Conservation (phyloP, 1,139 yeast species). For the Casaregolazyma suthepensis region DNA sequence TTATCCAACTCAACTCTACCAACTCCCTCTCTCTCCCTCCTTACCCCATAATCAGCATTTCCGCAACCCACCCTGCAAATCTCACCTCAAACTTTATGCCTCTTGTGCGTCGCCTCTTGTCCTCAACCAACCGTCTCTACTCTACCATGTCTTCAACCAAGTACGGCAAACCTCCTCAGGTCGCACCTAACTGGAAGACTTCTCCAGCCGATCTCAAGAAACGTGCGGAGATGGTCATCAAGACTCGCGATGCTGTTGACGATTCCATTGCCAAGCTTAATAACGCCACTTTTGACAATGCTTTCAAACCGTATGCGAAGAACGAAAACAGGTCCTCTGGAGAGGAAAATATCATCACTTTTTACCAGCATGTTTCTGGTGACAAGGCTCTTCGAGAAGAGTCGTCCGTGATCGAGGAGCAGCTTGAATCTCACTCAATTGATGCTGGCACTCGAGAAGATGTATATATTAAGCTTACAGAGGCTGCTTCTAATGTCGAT, state of each 20-base stretch:
- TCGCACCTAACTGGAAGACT: slow-evolving; percentile 57
- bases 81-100: not conserved
- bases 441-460: slow-evolving; percentile 65
- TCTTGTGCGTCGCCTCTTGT: not conserved
- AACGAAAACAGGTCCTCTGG: slow-evolving; percentile 45
- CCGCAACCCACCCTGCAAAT: not conserved
- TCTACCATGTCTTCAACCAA: slow-evolving; percentile 8
- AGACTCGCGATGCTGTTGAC: slow-evolving; percentile 41
- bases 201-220: slow-evolving; percentile 46
- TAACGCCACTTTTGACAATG: slow-evolving; percentile 51
- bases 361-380: slow-evolving; percentile 64
- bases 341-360: slow-evolving; percentile 46
- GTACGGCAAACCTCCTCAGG: slow-evolving; percentile 35
- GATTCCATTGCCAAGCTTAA: slow-evolving; percentile 46
- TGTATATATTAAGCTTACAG: slow-evolving; percentile 53
- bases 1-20: not conserved
- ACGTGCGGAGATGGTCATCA: slow-evolving; percentile 43
- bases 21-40: not conserved
- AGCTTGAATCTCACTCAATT: slow-evolving; percentile 49
- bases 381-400: slow-evolving; percentile 63
- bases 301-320: slow-evolving; percentile 46
- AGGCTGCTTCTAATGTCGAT: slow-evolving; percentile 39
- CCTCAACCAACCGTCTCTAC: not conserved
- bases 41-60: not conserved
- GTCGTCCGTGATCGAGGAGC: slow-evolving; percentile 55